Conservation (phyloP, 768 basidiomycete species). For the Rhizopogon vulgaris region DNA sequence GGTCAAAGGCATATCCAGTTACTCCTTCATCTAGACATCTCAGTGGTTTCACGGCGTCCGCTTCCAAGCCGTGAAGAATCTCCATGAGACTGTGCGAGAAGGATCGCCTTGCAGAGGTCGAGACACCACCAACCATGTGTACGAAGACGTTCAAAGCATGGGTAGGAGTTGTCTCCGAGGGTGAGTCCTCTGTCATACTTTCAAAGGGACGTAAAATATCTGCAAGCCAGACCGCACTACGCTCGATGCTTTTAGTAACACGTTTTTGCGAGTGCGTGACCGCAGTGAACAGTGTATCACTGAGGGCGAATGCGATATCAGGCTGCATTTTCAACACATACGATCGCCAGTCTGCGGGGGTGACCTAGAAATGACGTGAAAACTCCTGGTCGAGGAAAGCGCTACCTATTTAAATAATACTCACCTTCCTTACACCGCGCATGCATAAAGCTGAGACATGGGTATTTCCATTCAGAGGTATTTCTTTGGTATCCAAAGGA, state of each 20-base stretch:
- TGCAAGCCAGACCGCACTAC: slow-evolving; percentile 59
- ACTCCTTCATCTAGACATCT: slow-evolving; percentile 62
- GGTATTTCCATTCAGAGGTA: slow-evolving; percentile 66
- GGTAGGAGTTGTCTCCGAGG: not conserved
- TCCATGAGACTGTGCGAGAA: slow-evolving; percentile 59
- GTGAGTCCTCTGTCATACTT: not conserved
- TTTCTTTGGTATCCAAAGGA: slow-evolving; percentile 55
- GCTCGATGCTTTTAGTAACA: slow-evolving; percentile 66
- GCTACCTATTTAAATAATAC: slow-evolving; percentile 7
- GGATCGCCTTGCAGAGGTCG: slow-evolving; percentile 48
- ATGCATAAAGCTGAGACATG: slow-evolving; percentile 52
- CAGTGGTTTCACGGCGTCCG: slow-evolving; percentile 43
- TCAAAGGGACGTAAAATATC: slow-evolving; percentile 38
- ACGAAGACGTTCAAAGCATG: slow-evolving; percentile 50
- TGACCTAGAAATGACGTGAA: slow-evolving; percentile 36
- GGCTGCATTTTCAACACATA: slow-evolving; percentile 52
- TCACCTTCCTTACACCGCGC: slow-evolving; percentile 68
- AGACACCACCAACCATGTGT: slow-evolving; percentile 61
- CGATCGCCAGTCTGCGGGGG: slow-evolving; percentile 46
- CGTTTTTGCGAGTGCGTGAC: slow-evolving; percentile 75
- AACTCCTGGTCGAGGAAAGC: not conserved
- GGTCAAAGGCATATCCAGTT: slow-evolving; percentile 65
- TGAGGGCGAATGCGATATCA: slow-evolving; percentile 65
- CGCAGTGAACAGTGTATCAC: slow-evolving; percentile 61
- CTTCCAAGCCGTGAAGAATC: slow-evolving; percentile 48